phyloP scores from a whole-genome alignment of 495 filamentous ascomycete genomes.

The Penicillium tannophilum region DNA sequence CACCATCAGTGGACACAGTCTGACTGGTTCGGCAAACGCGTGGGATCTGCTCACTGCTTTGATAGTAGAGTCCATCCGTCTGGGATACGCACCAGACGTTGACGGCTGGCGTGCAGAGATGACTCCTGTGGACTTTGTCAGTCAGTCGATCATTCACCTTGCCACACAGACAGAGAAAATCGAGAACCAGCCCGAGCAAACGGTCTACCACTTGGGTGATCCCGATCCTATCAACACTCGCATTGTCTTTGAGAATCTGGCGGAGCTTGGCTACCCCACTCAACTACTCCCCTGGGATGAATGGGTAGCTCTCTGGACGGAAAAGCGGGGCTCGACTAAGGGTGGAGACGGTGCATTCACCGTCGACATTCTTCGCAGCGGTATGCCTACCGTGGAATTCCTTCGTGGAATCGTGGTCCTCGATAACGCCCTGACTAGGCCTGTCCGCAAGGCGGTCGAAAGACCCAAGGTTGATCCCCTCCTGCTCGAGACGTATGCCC shows the following conservation, averaged over 20 bases:
- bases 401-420: conserved; percentile 60
- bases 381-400: conserved; percentile 67
- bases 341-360: conserved; percentile 64
- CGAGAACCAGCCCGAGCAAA: conserved; percentile 41
- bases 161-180: conserved; percentile 48
- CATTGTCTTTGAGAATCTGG: conserved; percentile 57
- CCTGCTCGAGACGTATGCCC: conserved; percentile 64
- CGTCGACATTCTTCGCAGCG: conserved; percentile 53
- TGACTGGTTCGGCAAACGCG: conserved; percentile 63
- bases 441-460: conserved; percentile 56
- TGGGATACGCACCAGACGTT: conserved; percentile 63
- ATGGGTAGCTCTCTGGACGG: conserved; percentile 64
- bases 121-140: conserved; percentile 73
- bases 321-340: conserved; percentile 56
- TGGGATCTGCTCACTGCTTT: conserved; percentile 68
- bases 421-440: conserved; percentile 57
- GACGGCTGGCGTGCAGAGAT: conserved; percentile 70
- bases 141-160: conserved; percentile 63
- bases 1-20: conserved; percentile 67
- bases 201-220: conserved; percentile 66
- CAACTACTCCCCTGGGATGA: conserved; percentile 59
- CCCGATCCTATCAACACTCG: conserved; percentile 59
- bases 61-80: conserved; percentile 65
- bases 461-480: conserved; percentile 61
- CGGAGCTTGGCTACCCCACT: conserved; percentile 64